Percentiles rank a stretch among this genome's conserved stretches.
Evolutionary conservation across 2,329 filamentous ascomycete species (phyloP).

Genomic region (Neofusicoccum umdonicola): DNA sequence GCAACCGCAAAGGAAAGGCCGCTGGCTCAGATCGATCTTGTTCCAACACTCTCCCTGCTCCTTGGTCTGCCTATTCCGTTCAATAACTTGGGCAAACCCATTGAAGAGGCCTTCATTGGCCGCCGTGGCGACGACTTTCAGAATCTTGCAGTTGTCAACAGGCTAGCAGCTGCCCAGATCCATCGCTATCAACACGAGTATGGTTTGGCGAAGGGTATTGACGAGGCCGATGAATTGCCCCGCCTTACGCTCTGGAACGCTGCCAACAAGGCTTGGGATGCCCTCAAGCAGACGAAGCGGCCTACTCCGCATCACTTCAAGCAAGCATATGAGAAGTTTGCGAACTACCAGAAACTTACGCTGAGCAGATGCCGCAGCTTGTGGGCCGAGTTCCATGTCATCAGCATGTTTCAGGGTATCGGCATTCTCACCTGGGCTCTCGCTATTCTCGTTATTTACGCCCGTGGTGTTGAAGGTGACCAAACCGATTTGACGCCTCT

Average conservation of each 20-base stretch:
- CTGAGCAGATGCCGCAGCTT: constrained; percentile 75
- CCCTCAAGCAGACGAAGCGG: constrained; percentile 42
- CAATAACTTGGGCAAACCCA: constrained; percentile 90
- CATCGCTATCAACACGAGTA: constrained; percentile 87
- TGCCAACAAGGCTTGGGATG: constrained; percentile 56
- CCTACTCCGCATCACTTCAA: constrained; percentile 38
- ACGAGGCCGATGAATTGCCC: constrained; percentile 57
- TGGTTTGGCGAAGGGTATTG: constrained; percentile 66
- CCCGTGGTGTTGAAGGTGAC: constrained; percentile 56
- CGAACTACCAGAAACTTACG: constrained; percentile 74
- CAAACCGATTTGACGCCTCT: constrained; percentile 53
- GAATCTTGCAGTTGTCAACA: constrained; percentile 74
- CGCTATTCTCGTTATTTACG: constrained; percentile 69
- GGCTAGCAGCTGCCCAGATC: constrained; percentile 79
- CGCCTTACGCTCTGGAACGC: constrained; percentile 59
- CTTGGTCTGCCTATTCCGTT: constrained; percentile 91
- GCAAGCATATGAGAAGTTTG: constrained; percentile 57
- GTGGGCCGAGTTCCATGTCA: constrained; percentile 90
- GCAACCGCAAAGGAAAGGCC: constrained; percentile 73
- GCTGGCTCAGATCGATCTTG: constrained; percentile 86
- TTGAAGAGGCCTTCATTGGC: constrained; percentile 88
- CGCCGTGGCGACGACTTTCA: constrained; percentile 66
- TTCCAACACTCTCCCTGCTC: constrained; percentile 84
- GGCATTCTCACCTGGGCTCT: constrained; percentile 67
- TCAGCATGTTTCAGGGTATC: constrained; percentile 81